Evolutionary conservation across 2,329 filamentous ascomycete genomes (phyloP).

Genomic region (Clonostachys sp.): DNA sequence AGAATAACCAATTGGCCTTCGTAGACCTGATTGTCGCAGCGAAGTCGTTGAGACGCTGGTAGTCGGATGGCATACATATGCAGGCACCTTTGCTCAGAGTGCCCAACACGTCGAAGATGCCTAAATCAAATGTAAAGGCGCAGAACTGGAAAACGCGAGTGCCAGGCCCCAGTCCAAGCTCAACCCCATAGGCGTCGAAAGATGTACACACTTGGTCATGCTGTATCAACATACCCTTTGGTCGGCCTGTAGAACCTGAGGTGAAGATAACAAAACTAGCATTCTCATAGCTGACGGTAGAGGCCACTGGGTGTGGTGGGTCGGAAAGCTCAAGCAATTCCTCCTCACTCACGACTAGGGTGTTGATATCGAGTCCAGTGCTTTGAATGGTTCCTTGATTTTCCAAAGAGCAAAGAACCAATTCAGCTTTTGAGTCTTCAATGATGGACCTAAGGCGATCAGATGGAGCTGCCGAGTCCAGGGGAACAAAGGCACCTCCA

Average conservation of each 20-base stretch:
- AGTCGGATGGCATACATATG: slow-evolving; percentile 50
- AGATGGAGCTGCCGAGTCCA: slow-evolving; percentile 38
- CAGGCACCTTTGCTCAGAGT: slow-evolving; percentile 42
- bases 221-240: slow-evolving; percentile 5
- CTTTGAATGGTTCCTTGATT: slow-evolving; percentile 21
- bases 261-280: slow-evolving; percentile 40
- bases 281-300: slow-evolving; percentile 58
- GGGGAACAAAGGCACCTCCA: slow-evolving; percentile 38
- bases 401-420: slow-evolving; percentile 34
- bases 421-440: slow-evolving; percentile 29
- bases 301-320: slow-evolving; percentile 21
- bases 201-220: slow-evolving; percentile 13
- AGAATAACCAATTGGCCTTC: slow-evolving; percentile 21
- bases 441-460: slow-evolving; percentile 36
- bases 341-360: slow-evolving; percentile 12
- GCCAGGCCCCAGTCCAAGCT: slow-evolving; percentile 9
- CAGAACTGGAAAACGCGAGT: slow-evolving; percentile 40
- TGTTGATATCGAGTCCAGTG: slow-evolving; percentile 17
- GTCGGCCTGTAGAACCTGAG: slow-evolving; percentile 4
- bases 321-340: slow-evolving; percentile 23
- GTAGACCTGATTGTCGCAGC: slow-evolving; percentile 35
- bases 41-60: slow-evolving; percentile 46
- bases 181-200: slow-evolving; percentile 31
- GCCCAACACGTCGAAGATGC: slow-evolving; percentile 4
- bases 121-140: slow-evolving; percentile 12